Base-by-base conservation (phyloP, 495 filamentous ascomycete species). In the Diplogelasinospora grovesii region DNA sequence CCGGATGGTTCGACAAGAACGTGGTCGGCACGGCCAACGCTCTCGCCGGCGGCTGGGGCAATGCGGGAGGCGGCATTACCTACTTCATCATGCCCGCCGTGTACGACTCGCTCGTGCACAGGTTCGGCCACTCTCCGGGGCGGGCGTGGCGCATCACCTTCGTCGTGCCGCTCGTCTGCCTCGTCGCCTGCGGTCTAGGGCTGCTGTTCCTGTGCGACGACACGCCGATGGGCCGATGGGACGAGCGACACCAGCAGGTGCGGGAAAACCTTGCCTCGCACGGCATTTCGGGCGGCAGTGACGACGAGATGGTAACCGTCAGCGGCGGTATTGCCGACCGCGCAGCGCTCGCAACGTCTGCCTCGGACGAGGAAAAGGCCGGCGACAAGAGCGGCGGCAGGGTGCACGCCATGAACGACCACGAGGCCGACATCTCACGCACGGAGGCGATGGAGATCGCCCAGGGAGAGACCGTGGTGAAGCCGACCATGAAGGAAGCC, bases 61-160 rank as follows among this genome's bases (percentile, higher is more conserved):
- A 96, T 46, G 77, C 89, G 22, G 90, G 90, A 43, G 90, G 90
- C 43, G 90, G 90, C 30, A 86, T 95, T 50, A 75, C 74, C 9
- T 85, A 83, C 59, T 96, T 96, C 63, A 74, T 94, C 45, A 97
- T 97, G 89, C 90, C 90, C 1, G 89, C 89, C 4, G 78, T 94
- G 30, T 89, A 77, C 59, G 83, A 95, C 59, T 83, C 83, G 5
- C 68, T 94, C n/a, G 80, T 90, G 23, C 24, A 65, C 0, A 68
- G 58, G 29, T 75, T n/a, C n/a, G n/a, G 78, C 3, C 69, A 88
- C 29, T 57, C 70, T 1, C 56, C 77, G 8, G 78, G 85, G 44
- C 67, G 78, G 16, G 85, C 89, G 7, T 95, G 89, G 89, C 77
- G 89, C 22, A 76, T 95, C 2, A 70, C 83, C 37, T 95, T 92